A percentile compares a stretch with the other conserved stretches of the same genome.
These are phyloP conservation scores for Xylaria sp. DNA, from an alignment of 2,329 filamentous ascomycete species.

Conservation along the genomic window DNA sequence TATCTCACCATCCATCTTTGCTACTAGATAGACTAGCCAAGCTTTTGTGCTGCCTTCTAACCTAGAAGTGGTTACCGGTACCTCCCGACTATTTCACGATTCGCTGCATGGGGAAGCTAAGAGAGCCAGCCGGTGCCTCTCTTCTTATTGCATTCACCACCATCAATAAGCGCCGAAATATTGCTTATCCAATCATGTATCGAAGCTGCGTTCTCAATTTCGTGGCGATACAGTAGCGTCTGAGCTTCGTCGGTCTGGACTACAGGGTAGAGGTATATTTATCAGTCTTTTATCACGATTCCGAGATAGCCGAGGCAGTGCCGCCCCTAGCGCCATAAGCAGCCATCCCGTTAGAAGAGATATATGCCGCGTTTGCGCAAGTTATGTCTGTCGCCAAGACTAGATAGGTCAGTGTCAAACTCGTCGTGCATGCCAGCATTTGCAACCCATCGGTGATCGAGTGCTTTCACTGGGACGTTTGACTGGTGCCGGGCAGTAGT, in stretches of 20 bases:
- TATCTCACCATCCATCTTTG: constrained; percentile 16
- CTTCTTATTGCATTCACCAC: constrained; percentile 20
- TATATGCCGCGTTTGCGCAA: constrained; percentile 27
- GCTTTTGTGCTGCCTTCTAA: constrained; percentile 18
- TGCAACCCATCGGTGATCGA: constrained; percentile 19
- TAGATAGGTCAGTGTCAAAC: constrained; percentile 12
- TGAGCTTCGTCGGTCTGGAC: constrained; percentile 30
- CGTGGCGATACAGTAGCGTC: constrained; percentile 32
- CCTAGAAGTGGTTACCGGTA: constrained; percentile 1
- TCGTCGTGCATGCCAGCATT: constrained; percentile 23
- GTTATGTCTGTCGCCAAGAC: constrained; percentile 26
- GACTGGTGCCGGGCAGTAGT: constrained; percentile 15
- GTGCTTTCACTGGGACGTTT: constrained; percentile 2
- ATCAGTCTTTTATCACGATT: constrained; percentile 15
- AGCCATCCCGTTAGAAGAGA: constrained; percentile 15
- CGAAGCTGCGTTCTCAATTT: constrained; percentile 5
- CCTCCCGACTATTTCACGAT: constrained; percentile 11
- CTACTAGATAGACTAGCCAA: constrained; percentile 15
- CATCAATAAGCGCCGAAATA: constrained; percentile 26
- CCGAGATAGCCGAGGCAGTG: constrained; percentile 34
- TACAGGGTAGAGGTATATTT: constrained; percentile 15
- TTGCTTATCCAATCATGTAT: constrained; percentile 33
- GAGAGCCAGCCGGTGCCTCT: constrained; percentile 6
- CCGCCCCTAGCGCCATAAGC: constrained; percentile 34
- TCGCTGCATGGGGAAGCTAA: constrained; percentile 11